Evolutionary conservation across 2,329 filamentous ascomycete genomes (phyloP).

Genomic region (Cladophialophora psammophila): DNA sequence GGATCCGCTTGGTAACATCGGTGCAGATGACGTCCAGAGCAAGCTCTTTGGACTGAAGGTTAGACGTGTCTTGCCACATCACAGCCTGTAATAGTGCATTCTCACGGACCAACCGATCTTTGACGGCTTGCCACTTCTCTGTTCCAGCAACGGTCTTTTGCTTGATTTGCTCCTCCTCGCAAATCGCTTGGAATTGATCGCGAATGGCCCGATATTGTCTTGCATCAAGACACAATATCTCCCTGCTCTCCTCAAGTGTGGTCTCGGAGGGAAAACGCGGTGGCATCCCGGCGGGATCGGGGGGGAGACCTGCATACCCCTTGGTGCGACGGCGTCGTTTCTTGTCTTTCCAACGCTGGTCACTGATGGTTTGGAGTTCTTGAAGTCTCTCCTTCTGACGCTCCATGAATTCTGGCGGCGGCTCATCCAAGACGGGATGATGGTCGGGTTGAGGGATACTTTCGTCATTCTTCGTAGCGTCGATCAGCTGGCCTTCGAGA

Average conservation of each 20-base stretch:
- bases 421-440: constrained; percentile 21
- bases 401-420: constrained; percentile 58
- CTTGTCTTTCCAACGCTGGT: constrained; percentile 66
- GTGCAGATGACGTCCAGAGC: constrained; percentile 81
- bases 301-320: constrained; percentile 71
- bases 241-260: constrained; percentile 79
- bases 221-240: constrained; percentile 70
- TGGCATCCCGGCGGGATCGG: constrained; percentile 68
- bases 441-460: constrained; percentile 13
- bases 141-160: constrained; percentile 80
- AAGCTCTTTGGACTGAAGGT: constrained; percentile 68
- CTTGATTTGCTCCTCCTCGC: constrained; percentile 68
- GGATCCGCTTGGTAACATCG: constrained; percentile 82
- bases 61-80: constrained; percentile 66
- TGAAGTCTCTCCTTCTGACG: constrained; percentile 63
- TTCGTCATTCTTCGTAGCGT: constrained; percentile 36
- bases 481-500: constrained; percentile 41
- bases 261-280: constrained; percentile 83
- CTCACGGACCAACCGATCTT: constrained; percentile 70
- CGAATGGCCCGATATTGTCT: constrained; percentile 70
- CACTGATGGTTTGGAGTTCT: constrained; percentile 65
- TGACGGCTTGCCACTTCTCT: constrained; percentile 75
- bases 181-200: constrained; percentile 73
- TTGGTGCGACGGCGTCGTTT: constrained; percentile 74
- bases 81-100: constrained; percentile 68